phyloP scores from a whole-genome alignment of 2,329 filamentous ascomycete species.

The Monascus ruber region DNA sequence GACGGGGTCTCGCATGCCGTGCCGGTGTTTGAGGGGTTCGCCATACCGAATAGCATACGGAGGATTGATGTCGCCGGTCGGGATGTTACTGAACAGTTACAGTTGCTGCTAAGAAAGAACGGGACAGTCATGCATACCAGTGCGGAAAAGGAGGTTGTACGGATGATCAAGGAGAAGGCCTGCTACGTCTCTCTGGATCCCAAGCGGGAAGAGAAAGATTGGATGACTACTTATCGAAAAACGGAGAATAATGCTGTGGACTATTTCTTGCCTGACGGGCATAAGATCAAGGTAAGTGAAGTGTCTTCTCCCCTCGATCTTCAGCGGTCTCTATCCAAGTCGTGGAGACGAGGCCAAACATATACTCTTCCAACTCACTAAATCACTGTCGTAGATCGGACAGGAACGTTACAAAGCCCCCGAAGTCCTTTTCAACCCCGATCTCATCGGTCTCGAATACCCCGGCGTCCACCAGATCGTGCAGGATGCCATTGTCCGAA shows the following conservation, averaged over 20 bases:
- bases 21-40: constrained; percentile 94
- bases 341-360: no score
- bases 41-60: constrained; percentile 88
- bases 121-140: constrained; percentile 95
- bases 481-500: constrained; percentile 87
- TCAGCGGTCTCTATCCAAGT: no score
- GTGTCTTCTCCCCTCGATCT: no score
- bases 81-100: constrained; percentile 92
- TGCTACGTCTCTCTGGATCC: constrained; percentile 87
- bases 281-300: constrained; percentile 66
- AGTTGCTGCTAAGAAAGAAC: constrained; percentile 78
- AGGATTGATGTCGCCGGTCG: constrained; percentile 92
- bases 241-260: constrained; percentile 69
- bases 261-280: constrained; percentile 83
- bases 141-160: constrained; percentile 97
- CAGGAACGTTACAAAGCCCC: constrained; percentile 90
- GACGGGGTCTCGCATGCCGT: constrained; percentile 96
- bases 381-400: constrained; percentile 52
- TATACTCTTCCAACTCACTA: constrained; percentile 1
- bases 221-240: constrained; percentile 61
- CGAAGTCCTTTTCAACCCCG: constrained; percentile 94
- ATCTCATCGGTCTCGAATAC: constrained; percentile 94
- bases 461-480: constrained; percentile 96
- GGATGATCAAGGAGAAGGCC: constrained; percentile 89
- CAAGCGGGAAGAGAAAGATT: constrained; percentile 92